phyloP scores from a whole-genome alignment of 768 basidiomycete genomes.

The Xanthoconium purpureum region DNA sequence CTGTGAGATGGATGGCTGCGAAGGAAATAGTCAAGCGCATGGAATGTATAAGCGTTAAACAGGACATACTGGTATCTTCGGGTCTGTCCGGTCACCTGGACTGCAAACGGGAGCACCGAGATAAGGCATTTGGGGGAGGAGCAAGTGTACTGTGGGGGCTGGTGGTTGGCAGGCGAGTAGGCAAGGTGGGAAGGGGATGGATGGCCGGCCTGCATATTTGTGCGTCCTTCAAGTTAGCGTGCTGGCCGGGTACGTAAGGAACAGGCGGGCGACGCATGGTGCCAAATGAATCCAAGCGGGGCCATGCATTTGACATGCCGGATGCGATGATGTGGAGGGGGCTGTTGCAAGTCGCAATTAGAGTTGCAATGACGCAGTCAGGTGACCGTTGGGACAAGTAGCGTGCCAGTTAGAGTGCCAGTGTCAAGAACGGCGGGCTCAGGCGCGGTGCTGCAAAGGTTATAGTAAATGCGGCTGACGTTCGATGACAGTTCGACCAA shows the following conservation, averaged over 20 bases:
- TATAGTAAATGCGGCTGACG: neutral
- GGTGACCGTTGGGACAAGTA: neutral
- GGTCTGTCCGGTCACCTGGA: constrained; percentile 4
- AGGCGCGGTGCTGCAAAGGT: constrained; percentile 7
- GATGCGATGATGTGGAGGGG: too few relatives aligned
- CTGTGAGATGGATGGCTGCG: constrained; percentile 24
- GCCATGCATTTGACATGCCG: too few relatives aligned
- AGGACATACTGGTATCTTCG: constrained; percentile 24
- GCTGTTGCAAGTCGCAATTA: too few relatives aligned
- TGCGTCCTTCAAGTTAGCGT: too few relatives aligned
- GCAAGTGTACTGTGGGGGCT: too few relatives aligned
- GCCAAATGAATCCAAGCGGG: too few relatives aligned
- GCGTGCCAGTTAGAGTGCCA: constrained; percentile 6
- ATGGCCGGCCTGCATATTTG: neutral
- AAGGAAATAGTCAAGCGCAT: neutral
- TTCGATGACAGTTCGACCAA: neutral
- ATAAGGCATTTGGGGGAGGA: constrained; percentile 1
- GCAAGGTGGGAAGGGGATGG: neutral
- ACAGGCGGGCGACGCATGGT: too few relatives aligned
- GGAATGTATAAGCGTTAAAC: neutral
- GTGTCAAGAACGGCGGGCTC: constrained; percentile 20
- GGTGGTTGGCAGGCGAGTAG: too few relatives aligned
- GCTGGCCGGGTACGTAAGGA: too few relatives aligned
- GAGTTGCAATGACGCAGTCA: too few relatives aligned
- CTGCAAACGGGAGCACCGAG: neutral